These are phyloP conservation scores for Cryptococcus sp. DNA, from an alignment of 1,284 basidiomycete genomes.

Conservation along the genomic window DNA sequence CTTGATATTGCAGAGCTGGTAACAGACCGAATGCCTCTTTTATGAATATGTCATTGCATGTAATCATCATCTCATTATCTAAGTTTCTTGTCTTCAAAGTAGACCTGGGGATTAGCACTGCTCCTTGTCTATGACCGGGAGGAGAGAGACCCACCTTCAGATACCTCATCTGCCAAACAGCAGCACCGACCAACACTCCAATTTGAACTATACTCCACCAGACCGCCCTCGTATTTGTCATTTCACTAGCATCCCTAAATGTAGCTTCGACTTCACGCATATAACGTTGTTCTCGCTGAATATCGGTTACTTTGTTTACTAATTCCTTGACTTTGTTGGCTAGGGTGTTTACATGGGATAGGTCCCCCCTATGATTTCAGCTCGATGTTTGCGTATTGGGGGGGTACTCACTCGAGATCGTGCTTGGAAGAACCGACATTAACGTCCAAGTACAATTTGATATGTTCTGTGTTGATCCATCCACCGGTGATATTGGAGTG, in stretches of 20 bases:
- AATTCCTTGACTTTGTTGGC: conserved; percentile 83
- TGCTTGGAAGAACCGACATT: conserved; percentile 81
- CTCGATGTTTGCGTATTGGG: conserved; percentile 4
- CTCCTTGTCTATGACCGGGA: background rate
- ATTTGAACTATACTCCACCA: conserved; percentile 93
- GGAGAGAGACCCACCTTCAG: conserved; percentile 61
- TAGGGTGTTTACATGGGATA: conserved; percentile 80
- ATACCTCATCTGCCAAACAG: conserved; percentile 88
- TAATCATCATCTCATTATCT: conserved; percentile 50
- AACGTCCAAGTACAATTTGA: conserved; percentile 91
- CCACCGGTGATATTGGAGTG: conserved; percentile 78
- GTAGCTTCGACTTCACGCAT: conserved; percentile 93
- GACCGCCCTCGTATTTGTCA: conserved; percentile 80
- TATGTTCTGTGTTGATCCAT: conserved; percentile 79
- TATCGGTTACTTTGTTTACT: conserved; percentile 87
- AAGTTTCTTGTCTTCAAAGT: conserved; percentile 86
- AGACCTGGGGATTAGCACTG: conserved; percentile 53
- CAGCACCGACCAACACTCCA: conserved; percentile 73
- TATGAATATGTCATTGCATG: too few species aligned
- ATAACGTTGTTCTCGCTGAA: conserved; percentile 94
- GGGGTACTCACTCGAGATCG: conserved; percentile 60
- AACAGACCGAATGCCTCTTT: too few species aligned
- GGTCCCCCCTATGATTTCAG: conserved; percentile 52
- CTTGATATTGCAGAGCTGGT: too few species aligned
- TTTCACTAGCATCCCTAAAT: conserved; percentile 83